Evolutionary conservation across 768 basidiomycete genomes (phyloP).

Genomic region (Auriscalpium orientale): DNA sequence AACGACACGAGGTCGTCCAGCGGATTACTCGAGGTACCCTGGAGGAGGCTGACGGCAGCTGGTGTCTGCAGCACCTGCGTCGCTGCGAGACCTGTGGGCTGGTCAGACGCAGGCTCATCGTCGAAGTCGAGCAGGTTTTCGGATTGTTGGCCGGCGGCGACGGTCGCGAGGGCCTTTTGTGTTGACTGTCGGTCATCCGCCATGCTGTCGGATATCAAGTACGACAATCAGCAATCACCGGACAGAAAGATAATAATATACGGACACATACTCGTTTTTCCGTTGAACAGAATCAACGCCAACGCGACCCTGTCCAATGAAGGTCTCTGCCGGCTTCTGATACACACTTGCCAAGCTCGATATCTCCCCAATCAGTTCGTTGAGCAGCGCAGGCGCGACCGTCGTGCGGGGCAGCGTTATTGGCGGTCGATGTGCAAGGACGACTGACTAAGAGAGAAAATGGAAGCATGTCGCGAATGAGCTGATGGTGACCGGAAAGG

Average conservation of each 20-base stretch:
- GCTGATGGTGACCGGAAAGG: neutral
- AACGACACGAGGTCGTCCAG: slow-evolving; percentile 91
- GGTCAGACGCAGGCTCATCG: slow-evolving; percentile 53
- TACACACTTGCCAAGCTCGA: slow-evolving; percentile 90
- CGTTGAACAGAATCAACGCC: slow-evolving; percentile 72
- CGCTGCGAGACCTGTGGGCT: slow-evolving; percentile 72
- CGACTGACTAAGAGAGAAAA: slow-evolving; percentile 50
- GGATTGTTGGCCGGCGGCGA: slow-evolving; percentile 84
- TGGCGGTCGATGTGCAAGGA: slow-evolving; percentile 85
- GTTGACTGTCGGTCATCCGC: slow-evolving; percentile 66
- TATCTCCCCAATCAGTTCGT: slow-evolving; percentile 87
- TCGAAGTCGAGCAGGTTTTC: slow-evolving; percentile 96
- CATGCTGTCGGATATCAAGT: slow-evolving; percentile 25
- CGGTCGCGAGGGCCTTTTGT: slow-evolving; percentile 84
- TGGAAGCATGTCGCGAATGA: neutral
- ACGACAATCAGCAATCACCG: neutral
- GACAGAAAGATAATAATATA: neutral
- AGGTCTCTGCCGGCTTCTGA: slow-evolving; percentile 94
- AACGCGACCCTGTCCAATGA: slow-evolving; percentile 86
- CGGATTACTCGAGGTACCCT: slow-evolving; percentile 80
- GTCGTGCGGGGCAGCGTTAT: slow-evolving; percentile 91
- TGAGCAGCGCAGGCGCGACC: slow-evolving; percentile 77
- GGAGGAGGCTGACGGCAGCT: slow-evolving; percentile 65
- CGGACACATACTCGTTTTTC: slow-evolving; percentile 47
- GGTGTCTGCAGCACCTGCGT: slow-evolving; percentile 68